These are phyloP conservation scores for Camellia japonica DNA, from an alignment of 148 eudicot species.

Conservation along the genomic window DNA sequence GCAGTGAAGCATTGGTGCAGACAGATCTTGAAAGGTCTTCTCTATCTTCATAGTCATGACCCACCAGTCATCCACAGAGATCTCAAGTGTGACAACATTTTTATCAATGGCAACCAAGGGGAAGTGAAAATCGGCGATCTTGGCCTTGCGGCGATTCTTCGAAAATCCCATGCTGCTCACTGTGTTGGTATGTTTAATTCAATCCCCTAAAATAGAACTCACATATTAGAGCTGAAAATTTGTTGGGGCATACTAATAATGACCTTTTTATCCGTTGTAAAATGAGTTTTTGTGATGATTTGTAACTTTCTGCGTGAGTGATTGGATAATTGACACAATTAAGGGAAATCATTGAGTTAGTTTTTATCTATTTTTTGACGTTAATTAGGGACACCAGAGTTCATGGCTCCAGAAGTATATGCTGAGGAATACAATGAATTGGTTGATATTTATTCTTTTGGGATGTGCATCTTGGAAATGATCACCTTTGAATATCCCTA, in stretches of 20 bases:
- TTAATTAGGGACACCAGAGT: too few relatives aligned
- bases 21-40: conserved; percentile 78
- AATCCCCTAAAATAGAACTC: not conserved
- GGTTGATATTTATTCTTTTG: conserved; percentile 83
- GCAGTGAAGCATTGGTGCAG: conserved; percentile 91
- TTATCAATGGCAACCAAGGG: conserved; percentile 86
- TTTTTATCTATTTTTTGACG: not conserved
- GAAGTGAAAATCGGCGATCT: conserved; percentile 89
- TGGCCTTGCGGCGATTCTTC: conserved; percentile 81
- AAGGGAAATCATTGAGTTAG: not conserved
- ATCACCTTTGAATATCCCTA: conserved; percentile 79
- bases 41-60: conserved; percentile 80
- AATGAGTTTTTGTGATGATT: not conserved
- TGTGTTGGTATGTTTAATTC: conserved; percentile 67
- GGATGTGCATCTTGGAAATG: conserved; percentile 88
- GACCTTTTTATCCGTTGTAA: not conserved
- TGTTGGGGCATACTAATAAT: not conserved
- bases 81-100: conserved; percentile 90
- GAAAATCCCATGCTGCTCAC: conserved; percentile 78
- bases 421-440: conserved; percentile 35
- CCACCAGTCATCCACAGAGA: conserved; percentile 90
- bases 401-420: too few relatives aligned
- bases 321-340: not conserved
- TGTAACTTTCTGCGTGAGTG: not conserved
- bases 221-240: not conserved